Evolutionary conservation across 2,329 filamentous ascomycete genomes (phyloP).

Genomic region (Ophiognomonia clavigignenti-juglandacearum): DNA sequence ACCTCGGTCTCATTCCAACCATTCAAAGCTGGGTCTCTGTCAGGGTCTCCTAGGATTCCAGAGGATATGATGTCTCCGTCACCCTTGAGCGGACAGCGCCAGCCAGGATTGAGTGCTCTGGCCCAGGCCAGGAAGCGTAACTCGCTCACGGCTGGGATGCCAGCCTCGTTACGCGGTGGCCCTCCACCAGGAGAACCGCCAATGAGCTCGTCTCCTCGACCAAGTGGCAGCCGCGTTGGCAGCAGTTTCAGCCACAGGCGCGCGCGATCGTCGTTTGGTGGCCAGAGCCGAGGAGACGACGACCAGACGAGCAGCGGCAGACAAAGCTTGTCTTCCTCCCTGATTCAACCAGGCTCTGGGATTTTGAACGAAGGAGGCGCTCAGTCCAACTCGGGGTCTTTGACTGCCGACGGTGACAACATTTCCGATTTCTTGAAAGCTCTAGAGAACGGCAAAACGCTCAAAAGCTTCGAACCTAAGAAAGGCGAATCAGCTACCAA

Average conservation of each 20-base stretch:
- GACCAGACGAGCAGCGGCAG: conserved; percentile 78
- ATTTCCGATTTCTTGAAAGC: conserved; percentile 91
- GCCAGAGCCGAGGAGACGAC: conserved; percentile 64
- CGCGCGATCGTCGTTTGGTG: conserved; percentile 70
- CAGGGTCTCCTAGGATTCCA: conserved; percentile 65
- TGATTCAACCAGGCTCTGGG: conserved; percentile 70
- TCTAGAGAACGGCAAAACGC: conserved; percentile 82
- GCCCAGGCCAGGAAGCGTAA: conserved; percentile 63
- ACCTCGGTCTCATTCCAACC: conserved; percentile 89
- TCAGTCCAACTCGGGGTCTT: conserved; percentile 61
- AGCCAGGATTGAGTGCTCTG: conserved; percentile 42
- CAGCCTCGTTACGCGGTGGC: conserved; percentile 64
- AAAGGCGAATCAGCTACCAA: conserved; percentile 67
- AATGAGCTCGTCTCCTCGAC: conserved; percentile 71
- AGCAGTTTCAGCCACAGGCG: conserved; percentile 90
- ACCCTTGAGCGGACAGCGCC: conserved; percentile 46
- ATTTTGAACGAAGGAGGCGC: conserved; percentile 67
- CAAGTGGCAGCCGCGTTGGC: conserved; percentile 78
- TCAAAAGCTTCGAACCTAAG: conserved; percentile 69
- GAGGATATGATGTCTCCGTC: conserved; percentile 52
- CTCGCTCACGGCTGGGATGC: conserved; percentile 71
- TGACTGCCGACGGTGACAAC: conserved; percentile 79
- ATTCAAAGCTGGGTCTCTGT: conserved; percentile 95
- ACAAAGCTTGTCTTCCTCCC: conserved; percentile 67
- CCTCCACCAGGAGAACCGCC: conserved; percentile 62